phyloP scores from a whole-genome alignment of 176 grass and related monocot genomes.

The Guadua angustifolia region DNA sequence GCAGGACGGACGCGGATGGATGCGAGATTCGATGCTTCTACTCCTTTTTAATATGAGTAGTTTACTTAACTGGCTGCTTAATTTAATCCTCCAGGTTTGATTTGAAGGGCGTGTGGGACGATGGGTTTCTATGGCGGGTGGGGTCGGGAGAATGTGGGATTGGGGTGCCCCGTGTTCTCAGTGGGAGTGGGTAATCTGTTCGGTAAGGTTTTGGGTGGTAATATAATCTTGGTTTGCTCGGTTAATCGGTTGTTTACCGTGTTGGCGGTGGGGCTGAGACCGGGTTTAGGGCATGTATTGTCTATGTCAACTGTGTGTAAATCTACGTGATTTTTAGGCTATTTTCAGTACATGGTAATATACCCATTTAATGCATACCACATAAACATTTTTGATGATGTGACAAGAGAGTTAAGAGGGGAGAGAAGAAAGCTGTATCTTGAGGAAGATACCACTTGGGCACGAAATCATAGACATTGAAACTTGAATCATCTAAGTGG shows the following conservation, averaged over 20 bases:
- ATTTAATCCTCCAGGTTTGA: neutral
- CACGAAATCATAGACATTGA: too few species aligned
- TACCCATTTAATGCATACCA: too few species aligned
- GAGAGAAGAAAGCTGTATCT: too few species aligned
- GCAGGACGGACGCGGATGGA: conserved; percentile 1
- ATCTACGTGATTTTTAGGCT: too few species aligned
- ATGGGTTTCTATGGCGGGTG: conserved; percentile 13
- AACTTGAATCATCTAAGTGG: too few species aligned
- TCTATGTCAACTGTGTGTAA: too few species aligned
- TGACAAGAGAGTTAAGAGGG: too few species aligned
- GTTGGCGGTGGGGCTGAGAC: neutral
- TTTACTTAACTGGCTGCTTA: neutral
- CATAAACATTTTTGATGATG: too few species aligned
- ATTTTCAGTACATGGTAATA: too few species aligned
- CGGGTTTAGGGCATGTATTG: neutral
- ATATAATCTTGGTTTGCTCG: neutral
- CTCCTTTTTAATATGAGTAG: conserved; percentile 37
- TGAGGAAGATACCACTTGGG: too few species aligned
- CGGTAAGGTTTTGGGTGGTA: neutral
- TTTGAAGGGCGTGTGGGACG: neutral
- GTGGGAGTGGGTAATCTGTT: too few species aligned
- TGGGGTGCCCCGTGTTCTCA: neutral
- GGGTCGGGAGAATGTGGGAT: neutral
- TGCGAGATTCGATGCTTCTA: conserved; percentile 60
- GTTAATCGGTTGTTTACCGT: neutral